phyloP scores from a whole-genome alignment of 2,329 filamentous ascomycete species.

The Sclerotinia subarctica region DNA sequence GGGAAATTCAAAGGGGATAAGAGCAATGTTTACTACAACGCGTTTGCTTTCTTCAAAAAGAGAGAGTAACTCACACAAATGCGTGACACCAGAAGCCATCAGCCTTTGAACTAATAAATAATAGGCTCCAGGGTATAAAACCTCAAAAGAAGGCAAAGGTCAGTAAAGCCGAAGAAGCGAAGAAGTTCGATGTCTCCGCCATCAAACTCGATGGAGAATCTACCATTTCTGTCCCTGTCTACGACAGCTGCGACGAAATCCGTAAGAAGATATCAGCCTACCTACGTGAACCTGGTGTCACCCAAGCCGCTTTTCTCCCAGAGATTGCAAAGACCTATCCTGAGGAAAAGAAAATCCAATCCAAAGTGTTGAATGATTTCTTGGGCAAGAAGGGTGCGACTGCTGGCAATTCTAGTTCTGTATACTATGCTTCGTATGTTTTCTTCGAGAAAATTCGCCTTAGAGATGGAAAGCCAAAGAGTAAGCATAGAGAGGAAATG shows the following conservation, averaged over 20 bases:
- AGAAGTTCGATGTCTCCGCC: constrained; percentile 42
- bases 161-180: constrained; percentile 34
- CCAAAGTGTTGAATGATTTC: constrained; percentile 49
- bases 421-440: constrained; percentile 55
- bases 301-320: constrained; percentile 51
- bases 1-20: constrained; percentile 41
- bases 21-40: constrained; percentile 40
- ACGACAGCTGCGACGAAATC: constrained; percentile 56
- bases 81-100: neutral
- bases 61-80: constrained; percentile 39
- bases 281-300: constrained; percentile 47
- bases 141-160: constrained; percentile 37
- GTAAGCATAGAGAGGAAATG: constrained; percentile 50
- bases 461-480: constrained; percentile 50
- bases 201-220: constrained; percentile 49
- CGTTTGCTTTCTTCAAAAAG: constrained; percentile 48
- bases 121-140: constrained; percentile 43
- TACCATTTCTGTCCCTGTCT: constrained; percentile 47
- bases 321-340: constrained; percentile 46
- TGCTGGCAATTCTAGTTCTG: constrained; percentile 47
- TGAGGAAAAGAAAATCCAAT: constrained; percentile 42
- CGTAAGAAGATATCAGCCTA: constrained; percentile 54
- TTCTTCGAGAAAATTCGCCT: constrained; percentile 59
- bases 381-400: constrained; percentile 48
- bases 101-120: neutral